Percentiles rank a stretch among this genome's conserved stretches.
Conservation (phyloP, 2,329 filamentous ascomycete genomes). For the Penicillium sp. region DNA sequence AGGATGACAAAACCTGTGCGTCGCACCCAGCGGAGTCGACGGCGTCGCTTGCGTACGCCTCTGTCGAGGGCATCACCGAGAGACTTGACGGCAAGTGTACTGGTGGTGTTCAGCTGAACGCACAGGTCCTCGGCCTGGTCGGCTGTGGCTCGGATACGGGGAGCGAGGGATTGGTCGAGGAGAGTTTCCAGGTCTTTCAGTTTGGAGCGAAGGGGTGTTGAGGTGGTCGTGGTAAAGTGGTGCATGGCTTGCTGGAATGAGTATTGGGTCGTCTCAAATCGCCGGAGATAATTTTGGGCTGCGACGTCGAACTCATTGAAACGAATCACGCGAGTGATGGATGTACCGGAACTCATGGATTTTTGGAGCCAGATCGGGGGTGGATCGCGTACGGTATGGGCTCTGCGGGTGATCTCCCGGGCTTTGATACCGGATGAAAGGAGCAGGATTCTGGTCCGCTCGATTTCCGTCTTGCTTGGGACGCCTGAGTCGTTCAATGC, state of each 20-base stretch:
- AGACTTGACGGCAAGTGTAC: constrained; percentile 76
- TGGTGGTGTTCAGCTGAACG: constrained; percentile 70
- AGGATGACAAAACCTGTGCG: constrained; percentile 75
- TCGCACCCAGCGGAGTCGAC: constrained; percentile 72
- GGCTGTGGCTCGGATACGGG: constrained; percentile 64
- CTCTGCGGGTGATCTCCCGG: constrained; percentile 69
- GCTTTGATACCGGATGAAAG: constrained; percentile 88
- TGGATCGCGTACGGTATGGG: constrained; percentile 48
- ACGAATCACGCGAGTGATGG: constrained; percentile 44
- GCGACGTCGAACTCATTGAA: constrained; percentile 56
- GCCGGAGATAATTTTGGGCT: constrained; percentile 50
- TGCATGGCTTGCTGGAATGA: constrained; percentile 47
- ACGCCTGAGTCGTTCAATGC: constrained; percentile 34
- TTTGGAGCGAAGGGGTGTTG: constrained; percentile 45
- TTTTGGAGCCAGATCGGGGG: constrained; percentile 38
- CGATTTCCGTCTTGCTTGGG: constrained; percentile 70
- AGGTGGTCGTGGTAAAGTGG: constrained; percentile 46
- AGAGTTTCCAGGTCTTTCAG: constrained; percentile 46
- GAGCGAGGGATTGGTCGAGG: constrained; percentile 52
- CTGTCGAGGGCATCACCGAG: constrained; percentile 71
- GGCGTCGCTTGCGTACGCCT: constrained; percentile 68
- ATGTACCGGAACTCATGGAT: constrained; percentile 26
- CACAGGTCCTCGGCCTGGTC: constrained; percentile 79
- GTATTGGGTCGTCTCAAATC: constrained; percentile 46
- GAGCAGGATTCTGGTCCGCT: constrained; percentile 72